Conservation (phyloP, 192 early-diverging fungal genomes). For the Diversispora epigaea region DNA sequence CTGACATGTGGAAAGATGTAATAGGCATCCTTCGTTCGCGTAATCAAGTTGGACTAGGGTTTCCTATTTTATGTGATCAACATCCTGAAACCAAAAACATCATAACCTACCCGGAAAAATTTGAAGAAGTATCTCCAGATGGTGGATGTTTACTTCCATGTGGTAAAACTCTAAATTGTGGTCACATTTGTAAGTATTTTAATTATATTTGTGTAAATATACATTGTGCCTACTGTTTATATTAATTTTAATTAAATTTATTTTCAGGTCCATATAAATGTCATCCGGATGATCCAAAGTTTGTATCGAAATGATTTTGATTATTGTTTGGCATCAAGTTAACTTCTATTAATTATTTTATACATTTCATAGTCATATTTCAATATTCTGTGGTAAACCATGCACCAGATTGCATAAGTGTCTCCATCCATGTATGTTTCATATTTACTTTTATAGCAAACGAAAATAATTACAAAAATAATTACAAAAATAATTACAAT, state of each 20-base stretch:
- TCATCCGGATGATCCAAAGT: slow-evolving; percentile 29
- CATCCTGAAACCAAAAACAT: slow-evolving; percentile 44
- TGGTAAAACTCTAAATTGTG: slow-evolving; percentile 44
- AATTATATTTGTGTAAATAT: not conserved
- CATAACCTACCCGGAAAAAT: slow-evolving; percentile 32
- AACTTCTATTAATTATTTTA: too few relatives aligned
- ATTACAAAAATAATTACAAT: too few relatives aligned
- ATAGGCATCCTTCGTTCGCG: too few relatives aligned
- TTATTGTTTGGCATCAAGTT: too few relatives aligned
- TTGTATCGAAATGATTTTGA: too few relatives aligned
- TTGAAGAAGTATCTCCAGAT: slow-evolving; percentile 45
- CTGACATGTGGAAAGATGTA: too few relatives aligned
- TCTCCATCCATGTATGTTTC: slow-evolving; percentile 37
- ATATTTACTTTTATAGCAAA: too few relatives aligned
- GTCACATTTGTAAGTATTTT: slow-evolving; percentile 49
- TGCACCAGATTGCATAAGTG: slow-evolving; percentile 49
- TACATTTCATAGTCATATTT: too few relatives aligned
- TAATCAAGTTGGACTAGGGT: too few relatives aligned
- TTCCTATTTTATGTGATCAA: slow-evolving; percentile 47
- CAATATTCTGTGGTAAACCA: slow-evolving; percentile 44
- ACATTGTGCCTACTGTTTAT: too few relatives aligned
- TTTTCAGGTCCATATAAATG: slow-evolving; percentile 31
- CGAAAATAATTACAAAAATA: too few relatives aligned
- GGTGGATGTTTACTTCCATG: slow-evolving; percentile 56
- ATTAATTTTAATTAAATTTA: not conserved